Evolutionary conservation across 2,329 filamentous ascomycete genomes (phyloP), one percentile per base, ranked within the genome.

Genomic region (Phialophora expanda): DNA sequence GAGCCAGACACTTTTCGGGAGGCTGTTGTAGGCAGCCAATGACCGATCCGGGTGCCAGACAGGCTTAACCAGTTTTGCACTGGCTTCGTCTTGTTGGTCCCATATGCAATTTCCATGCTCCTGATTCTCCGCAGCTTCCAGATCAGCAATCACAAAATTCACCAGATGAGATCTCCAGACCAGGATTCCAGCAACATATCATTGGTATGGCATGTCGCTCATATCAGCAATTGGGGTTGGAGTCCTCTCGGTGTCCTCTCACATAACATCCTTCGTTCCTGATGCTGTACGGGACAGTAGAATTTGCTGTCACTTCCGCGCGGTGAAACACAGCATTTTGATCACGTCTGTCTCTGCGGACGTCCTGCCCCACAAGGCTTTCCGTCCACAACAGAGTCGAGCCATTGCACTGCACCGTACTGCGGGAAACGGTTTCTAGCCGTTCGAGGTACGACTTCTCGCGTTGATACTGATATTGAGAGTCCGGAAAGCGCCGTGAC

Each of bases 401-500:
- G 62, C 66, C 61, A 67, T 55, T 69, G 60, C 24, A 70, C 57
- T n/a, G 61, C 38, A 17, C 68, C 71, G 65, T 72, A 73, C 20
- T 44, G 22, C 26, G 71, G 69, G 38, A 72, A 70, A 32, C 61
- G 59, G 26, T 67, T 56, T 22, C 38, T 24, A 12, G 54, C 50
- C n/a, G 62, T 67, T 26, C 57, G 61, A 38, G 70, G 69, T 46
- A 66, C 38, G 4, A 69, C 51, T 4, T 59, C 24, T 59, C 62
- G 66, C 53, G 69, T 73, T 22, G 59, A 67, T n/a, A 73, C 66
- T 12, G 67, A 66, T 58, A 73, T 67, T 6, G 65, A 60, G 9
- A 73, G 60, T 22, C 66, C 67, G 30, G 64, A 64, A 22, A 69
- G 57, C 20, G 56, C 41, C 24, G 22, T 50, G 11, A 69, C 9